Evolutionary conservation across 306 rosid species (phyloP), one percentile per base, ranked within the genome.

Genomic region (Castanopsis chinensis): DNA sequence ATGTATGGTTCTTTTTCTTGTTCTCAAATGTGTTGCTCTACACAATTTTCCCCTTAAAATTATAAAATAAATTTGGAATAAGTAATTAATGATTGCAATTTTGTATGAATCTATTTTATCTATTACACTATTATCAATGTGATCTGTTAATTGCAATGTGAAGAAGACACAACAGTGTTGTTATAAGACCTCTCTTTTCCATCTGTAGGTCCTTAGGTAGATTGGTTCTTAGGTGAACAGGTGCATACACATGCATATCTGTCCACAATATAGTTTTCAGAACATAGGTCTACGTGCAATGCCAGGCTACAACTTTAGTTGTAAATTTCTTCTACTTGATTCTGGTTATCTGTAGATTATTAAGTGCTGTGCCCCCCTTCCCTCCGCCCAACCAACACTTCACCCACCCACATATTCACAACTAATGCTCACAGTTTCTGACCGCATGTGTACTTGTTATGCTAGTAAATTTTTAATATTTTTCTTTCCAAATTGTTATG

Each of bases 271-370:
- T 30, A 45, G 23, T 11, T 64, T 27, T 37, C 18, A n/a, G 32
- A 60, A 13, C 28, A 59, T 25, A 6, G 69, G 19, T 63, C 37
- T 33, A 63, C 3, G 25, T 59, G 67, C 19, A 63, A 27, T 10
- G 68, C 5, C 14, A 49, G 15, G 21, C 23, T 67, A 35, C 15
- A 19, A 45, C 57, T 32, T 58, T 68, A 70, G 53, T 58, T 57
- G 61, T 56, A 32, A 43, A 19, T 41, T 28, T 49, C 54, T 58
- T 69, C 54, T 74, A 30, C 58, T 82, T 51, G 32, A 55, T 70
- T 74, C 19, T 82, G 72, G 23, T 76, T 82, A 53, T 71, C 56
- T 75, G 80, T 78, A 67, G 56, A 53, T 70, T 60, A 27, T 52
- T 20, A 20, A 23, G 76, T 55, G 30, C 35, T 6, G 19, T 75